These are phyloP conservation scores for Pseudophaeomoniella oleicola DNA, from an alignment of 2,329 filamentous ascomycete genomes.

Conservation along the genomic window DNA sequence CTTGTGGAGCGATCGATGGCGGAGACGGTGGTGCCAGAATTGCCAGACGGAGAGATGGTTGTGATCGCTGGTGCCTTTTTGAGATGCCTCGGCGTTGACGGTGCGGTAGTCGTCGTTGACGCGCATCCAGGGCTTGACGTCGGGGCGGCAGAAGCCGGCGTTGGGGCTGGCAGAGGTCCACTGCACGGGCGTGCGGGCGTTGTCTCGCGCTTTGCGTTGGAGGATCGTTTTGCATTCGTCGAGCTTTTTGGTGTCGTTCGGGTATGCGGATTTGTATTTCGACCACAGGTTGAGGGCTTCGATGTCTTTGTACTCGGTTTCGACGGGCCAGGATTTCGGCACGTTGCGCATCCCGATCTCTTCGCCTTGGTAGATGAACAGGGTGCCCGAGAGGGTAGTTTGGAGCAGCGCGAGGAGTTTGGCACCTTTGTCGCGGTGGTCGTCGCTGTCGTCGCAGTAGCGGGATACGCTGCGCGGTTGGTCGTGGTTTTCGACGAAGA, in stretches of 20 bases:
- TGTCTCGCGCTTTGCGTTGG: constrained; percentile 16
- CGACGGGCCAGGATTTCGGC: constrained; percentile 44
- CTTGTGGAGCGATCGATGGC: constrained; percentile 9
- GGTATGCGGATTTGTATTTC: constrained; percentile 16
- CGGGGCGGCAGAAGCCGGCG: constrained; percentile 10
- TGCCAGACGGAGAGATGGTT: constrained; percentile 11
- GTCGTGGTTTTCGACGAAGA: constrained; percentile 41
- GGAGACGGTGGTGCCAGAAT: constrained; percentile 12
- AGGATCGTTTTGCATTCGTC: constrained; percentile 14
- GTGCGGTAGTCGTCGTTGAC: constrained; percentile 39
- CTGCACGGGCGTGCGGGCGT: constrained; percentile 16
- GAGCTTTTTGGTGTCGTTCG: constrained; percentile 11
- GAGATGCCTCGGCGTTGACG: constrained; percentile 46
- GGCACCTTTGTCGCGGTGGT: constrained; percentile 28
- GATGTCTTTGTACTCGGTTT: constrained; percentile 53
- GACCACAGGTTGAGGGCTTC: constrained; percentile 44
- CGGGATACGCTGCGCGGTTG: constrained; percentile 34
- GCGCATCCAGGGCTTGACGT: constrained; percentile 42
- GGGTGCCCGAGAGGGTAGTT: constrained; percentile 36
- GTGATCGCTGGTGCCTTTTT: constrained; percentile 13
- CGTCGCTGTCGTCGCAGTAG: constrained; percentile 32
- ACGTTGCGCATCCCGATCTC: constrained; percentile 55
- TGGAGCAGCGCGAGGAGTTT: constrained; percentile 33
- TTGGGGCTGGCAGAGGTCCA: constrained; percentile 8
- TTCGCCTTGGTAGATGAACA: constrained; percentile 57